Conservation (phyloP, 441 rosid genomes). For the Croton laevigatus region DNA sequence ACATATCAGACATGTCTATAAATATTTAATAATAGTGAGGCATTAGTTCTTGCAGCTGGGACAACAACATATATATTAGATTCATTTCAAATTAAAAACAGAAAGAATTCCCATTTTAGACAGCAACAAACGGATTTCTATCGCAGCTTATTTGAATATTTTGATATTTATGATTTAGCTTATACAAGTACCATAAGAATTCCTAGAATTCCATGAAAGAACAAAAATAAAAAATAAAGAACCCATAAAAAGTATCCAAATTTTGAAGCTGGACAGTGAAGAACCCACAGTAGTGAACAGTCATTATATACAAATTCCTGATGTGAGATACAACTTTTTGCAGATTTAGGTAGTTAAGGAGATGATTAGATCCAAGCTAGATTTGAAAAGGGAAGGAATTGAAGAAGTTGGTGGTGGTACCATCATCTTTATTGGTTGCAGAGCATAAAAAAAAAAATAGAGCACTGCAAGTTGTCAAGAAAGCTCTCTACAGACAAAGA, state of each 20-base stretch:
- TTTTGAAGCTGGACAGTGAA: not conserved
- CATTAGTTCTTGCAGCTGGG: no score
- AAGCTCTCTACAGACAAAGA: conserved; percentile 37
- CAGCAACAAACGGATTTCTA: no score
- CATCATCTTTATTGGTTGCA: conserved; percentile 47
- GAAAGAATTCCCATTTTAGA: no score
- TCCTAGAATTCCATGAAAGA: no score
- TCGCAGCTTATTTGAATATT: no score
- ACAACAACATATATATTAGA: no score
- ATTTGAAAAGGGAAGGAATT: conserved; percentile 9
- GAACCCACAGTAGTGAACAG: not conserved
- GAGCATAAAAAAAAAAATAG: conserved; percentile 42
- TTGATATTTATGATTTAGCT: no score
- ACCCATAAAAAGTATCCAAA: not conserved
- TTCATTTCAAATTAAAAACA: no score
- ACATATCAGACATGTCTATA: no score
- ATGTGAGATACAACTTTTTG: not conserved
- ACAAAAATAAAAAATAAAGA: no score
- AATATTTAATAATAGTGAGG: no score
- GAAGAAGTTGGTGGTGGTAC: conserved; percentile 30
- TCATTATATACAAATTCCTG: not conserved
- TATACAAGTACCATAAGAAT: no score
- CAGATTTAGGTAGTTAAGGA: not conserved
- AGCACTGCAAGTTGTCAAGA: conserved; percentile 56
- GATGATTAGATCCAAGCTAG: conserved; percentile 11